Conservation (phyloP, 2,329 filamentous ascomycete species). For the Aspergillus quadrilineatus region DNA sequence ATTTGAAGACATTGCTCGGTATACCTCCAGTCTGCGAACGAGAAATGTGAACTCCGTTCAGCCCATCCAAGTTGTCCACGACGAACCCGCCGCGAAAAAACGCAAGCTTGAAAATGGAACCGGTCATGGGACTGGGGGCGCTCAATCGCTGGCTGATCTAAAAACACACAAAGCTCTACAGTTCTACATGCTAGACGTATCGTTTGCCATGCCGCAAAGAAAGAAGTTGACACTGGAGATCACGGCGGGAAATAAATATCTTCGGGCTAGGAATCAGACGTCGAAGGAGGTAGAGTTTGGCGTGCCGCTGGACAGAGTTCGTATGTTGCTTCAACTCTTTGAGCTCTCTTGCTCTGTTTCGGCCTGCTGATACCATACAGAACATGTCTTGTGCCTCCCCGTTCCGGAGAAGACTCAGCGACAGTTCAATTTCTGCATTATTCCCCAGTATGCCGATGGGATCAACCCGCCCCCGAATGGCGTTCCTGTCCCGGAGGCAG, state of each 20-base stretch:
- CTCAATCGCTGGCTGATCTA: constrained; percentile 32
- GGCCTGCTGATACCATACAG: constrained; percentile 28
- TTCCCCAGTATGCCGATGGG: constrained; percentile 54
- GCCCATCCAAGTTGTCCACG: constrained; percentile 27
- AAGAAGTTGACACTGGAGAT: constrained; percentile 64
- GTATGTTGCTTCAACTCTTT: constrained; percentile 32
- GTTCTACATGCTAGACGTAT: constrained; percentile 56
- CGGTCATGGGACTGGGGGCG: constrained; percentile 19
- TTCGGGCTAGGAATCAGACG: constrained; percentile 52
- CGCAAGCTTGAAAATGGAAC: constrained; percentile 49
- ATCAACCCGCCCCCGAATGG: constrained; percentile 47
- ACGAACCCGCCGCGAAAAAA: constrained; percentile 47
- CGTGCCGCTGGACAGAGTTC: constrained; percentile 50
- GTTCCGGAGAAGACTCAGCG: constrained; percentile 64
- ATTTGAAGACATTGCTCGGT: constrained; percentile 52
- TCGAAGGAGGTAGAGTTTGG: constrained; percentile 56
- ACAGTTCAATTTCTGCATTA: constrained; percentile 62
- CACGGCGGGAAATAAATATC: constrained; percentile 42
- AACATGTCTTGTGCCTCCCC: constrained; percentile 61
- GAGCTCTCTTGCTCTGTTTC: background rate
- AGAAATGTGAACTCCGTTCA: constrained; percentile 30
- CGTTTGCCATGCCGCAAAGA: constrained; percentile 61
- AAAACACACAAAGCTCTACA: constrained; percentile 37
- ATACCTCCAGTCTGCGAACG: constrained; percentile 42
- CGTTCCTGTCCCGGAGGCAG: constrained; percentile 50